These are phyloP conservation scores for Petunia hybrid DNA, from an alignment of 305 asterid species.

Conservation along the genomic window DNA sequence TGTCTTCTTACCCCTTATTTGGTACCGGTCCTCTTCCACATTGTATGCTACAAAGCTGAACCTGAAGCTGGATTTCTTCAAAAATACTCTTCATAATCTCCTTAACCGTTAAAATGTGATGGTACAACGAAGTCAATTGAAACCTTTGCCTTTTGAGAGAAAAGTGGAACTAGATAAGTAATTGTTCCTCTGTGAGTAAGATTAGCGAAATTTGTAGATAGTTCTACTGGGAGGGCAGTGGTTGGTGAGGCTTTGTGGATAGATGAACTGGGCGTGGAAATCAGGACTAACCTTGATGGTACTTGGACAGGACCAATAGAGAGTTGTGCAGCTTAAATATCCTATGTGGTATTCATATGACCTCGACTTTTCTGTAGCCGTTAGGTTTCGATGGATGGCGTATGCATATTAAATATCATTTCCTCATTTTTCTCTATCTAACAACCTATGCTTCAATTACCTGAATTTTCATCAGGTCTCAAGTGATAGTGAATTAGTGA, in stretches of 20 bases:
- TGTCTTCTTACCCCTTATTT: too few relatives aligned
- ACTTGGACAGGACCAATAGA: not conserved
- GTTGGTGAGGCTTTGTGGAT: not conserved
- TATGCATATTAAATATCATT: not conserved
- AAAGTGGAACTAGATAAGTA: not conserved
- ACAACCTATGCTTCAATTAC: slow-evolving; percentile 9
- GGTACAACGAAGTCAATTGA: not conserved
- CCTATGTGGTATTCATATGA: not conserved
- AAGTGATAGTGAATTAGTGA: slow-evolving; percentile 49
- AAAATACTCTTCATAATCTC: too few relatives aligned
- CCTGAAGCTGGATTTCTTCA: too few relatives aligned
- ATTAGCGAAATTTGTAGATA: too few relatives aligned
- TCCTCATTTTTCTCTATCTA: not conserved
- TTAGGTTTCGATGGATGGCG: not conserved
- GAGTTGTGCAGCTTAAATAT: not conserved
- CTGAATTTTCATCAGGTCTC: slow-evolving; percentile 54
- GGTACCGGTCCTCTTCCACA: too few relatives aligned
- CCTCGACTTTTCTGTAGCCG: not conserved
- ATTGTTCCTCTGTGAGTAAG: not conserved
- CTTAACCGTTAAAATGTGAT: too few relatives aligned
- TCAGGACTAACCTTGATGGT: not conserved
- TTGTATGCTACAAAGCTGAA: too few relatives aligned
- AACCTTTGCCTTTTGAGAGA: not conserved
- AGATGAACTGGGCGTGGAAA: not conserved
- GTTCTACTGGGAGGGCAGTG: not conserved